These are phyloP conservation scores for Niveomyces coronatus DNA, from an alignment of 2,329 filamentous ascomycete species.

Conservation along the genomic window DNA sequence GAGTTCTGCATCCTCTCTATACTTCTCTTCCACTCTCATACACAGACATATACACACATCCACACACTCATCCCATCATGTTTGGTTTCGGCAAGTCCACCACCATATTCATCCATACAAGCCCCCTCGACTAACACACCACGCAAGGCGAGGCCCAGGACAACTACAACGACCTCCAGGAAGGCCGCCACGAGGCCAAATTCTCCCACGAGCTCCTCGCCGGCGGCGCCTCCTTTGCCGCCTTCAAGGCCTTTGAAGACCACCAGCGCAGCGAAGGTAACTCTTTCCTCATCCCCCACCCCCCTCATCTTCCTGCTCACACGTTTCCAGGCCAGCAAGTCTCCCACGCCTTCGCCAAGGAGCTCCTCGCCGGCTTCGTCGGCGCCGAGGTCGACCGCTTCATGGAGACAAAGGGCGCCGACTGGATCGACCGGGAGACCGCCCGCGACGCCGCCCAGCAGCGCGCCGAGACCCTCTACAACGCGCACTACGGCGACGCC, in stretches of 20 bases:
- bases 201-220: conserved; percentile 65
- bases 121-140: background rate
- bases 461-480: conserved; percentile 50
- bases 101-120: background rate
- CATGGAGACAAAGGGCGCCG: conserved; percentile 58
- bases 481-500: conserved; percentile 45
- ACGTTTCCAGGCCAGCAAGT: conserved; percentile 37
- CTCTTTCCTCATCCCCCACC: conserved; percentile 11
- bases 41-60: background rate
- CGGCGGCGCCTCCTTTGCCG: conserved; percentile 67
- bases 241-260: conserved; percentile 72
- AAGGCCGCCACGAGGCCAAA: conserved; percentile 44
- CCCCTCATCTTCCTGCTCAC: background rate
- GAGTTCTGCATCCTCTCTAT: background rate
- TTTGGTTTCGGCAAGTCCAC: conserved; percentile 7
- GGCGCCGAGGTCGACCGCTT: conserved; percentile 69
- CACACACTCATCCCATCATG: conserved; percentile 3
- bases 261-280: conserved; percentile 58
- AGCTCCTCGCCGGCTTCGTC: conserved; percentile 60
- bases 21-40: background rate
- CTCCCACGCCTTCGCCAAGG: conserved; percentile 67
- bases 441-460: conserved; percentile 49
- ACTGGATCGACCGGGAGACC: conserved; percentile 46
- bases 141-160: conserved; percentile 9
- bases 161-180: conserved; percentile 28